Evolutionary conservation across 345 rosid species (phyloP).

Genomic region (Gynandropsis gynandra): DNA sequence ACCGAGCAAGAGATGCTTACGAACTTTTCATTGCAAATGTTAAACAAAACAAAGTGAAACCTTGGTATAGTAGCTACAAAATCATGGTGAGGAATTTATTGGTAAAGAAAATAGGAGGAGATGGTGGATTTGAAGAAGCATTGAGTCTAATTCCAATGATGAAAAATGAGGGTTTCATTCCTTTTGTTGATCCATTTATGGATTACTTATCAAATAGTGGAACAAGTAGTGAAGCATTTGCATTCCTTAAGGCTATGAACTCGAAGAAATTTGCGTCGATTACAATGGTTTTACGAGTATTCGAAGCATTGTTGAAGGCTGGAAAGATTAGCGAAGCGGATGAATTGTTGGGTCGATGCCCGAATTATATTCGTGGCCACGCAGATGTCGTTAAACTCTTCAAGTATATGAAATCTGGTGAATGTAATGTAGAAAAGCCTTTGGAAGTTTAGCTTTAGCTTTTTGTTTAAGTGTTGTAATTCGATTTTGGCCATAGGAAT

Average conservation of each 20-base stretch:
- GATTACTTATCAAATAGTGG: conserved; percentile 61
- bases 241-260: conserved; percentile 58
- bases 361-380: conserved; percentile 53
- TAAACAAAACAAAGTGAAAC: conserved; percentile 37
- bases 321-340: conserved; percentile 63
- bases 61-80: conserved; percentile 55
- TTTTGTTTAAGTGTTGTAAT: too few species aligned
- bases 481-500: too few species aligned
- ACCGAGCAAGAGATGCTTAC: conserved; percentile 58
- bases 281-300: conserved; percentile 49
- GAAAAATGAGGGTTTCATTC: conserved; percentile 72
- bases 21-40: conserved; percentile 42
- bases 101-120: conserved; percentile 41
- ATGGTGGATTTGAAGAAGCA: conserved; percentile 65
- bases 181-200: conserved; percentile 62
- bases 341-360: conserved; percentile 68
- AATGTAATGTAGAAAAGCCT: conserved; percentile 21
- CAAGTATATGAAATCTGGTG: conserved; percentile 35
- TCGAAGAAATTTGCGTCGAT: conserved; percentile 61
- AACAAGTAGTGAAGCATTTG: conserved; percentile 51
- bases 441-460: conserved; percentile 22
- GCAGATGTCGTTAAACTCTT: conserved; percentile 82
- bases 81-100: conserved; percentile 51
- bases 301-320: conserved; percentile 57
- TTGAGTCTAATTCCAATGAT: conserved; percentile 52